phyloP scores from a whole-genome alignment of 768 basidiomycete genomes.

The Pleurotus pulmonarius region DNA sequence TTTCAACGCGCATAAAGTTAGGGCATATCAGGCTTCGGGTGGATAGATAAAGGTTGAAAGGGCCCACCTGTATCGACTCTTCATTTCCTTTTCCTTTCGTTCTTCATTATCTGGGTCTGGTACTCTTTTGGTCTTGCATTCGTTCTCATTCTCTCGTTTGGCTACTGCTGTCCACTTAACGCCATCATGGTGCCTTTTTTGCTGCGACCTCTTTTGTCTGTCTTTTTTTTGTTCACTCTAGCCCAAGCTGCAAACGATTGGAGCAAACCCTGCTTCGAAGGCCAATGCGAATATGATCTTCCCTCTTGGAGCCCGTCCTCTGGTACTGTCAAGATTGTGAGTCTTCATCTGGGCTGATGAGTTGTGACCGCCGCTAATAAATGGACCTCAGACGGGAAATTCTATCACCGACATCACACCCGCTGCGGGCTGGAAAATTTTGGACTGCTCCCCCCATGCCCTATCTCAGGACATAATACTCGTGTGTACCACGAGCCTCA shows the following conservation, averaged over 20 bases:
- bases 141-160: no score
- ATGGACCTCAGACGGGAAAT: neutral
- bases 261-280: slow-evolving; percentile 19
- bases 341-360: neutral
- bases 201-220: neutral
- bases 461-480: neutral
- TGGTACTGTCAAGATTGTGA: neutral
- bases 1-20: no score
- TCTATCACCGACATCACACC: neutral
- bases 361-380: neutral
- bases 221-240: neutral
- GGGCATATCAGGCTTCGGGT: no score
- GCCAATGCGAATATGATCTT: slow-evolving; percentile 18
- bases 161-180: no score
- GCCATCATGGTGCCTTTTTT: no score
- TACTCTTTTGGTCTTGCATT: no score
- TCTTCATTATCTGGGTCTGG: no score
- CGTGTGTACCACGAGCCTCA: slow-evolving; percentile 11
- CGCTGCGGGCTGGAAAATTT: neutral
- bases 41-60: no score
- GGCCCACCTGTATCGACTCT: no score
- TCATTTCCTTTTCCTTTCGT: no score
- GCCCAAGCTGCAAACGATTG: slow-evolving; percentile 16
- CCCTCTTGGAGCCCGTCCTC: neutral
- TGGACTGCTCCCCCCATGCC: neutral